These are phyloP conservation scores for Yamadazyma siamensis DNA, from an alignment of 1,139 yeast species.

Conservation along the genomic window DNA sequence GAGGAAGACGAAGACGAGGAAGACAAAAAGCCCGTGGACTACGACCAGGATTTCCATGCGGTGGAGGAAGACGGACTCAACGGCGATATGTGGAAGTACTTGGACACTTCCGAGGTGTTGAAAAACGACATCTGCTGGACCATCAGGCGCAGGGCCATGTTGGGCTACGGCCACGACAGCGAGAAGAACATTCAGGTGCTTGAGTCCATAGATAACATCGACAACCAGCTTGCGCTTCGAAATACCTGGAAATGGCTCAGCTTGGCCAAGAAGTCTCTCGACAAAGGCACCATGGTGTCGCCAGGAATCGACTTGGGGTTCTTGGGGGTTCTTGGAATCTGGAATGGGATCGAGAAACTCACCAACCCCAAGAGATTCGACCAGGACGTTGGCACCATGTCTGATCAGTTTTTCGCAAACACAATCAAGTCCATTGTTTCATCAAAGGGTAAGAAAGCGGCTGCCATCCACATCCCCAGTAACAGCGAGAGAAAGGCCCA, in stretches of 20 bases:
- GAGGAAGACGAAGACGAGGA: slow-evolving; percentile 16
- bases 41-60: slow-evolving; percentile 27
- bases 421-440: slow-evolving; percentile 44
- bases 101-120: slow-evolving; percentile 38
- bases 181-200: slow-evolving; percentile 60
- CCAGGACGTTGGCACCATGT: slow-evolving; percentile 27
- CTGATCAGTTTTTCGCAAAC: slow-evolving; percentile 43
- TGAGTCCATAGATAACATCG: slow-evolving; percentile 50
- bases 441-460: slow-evolving; percentile 42
- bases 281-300: slow-evolving; percentile 65
- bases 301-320: slow-evolving; percentile 76
- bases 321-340: slow-evolving; percentile 84
- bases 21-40: slow-evolving; percentile 19
- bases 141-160: slow-evolving; percentile 65
- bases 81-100: slow-evolving; percentile 15
- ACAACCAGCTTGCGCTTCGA: slow-evolving; percentile 56
- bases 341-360: slow-evolving; percentile 76
- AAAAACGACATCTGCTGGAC: slow-evolving; percentile 63
- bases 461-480: slow-evolving; percentile 44
- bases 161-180: slow-evolving; percentile 75
- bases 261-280: slow-evolving; percentile 64
- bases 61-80: slow-evolving; percentile 30
- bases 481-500: slow-evolving; percentile 56
- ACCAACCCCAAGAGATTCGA: slow-evolving; percentile 52
- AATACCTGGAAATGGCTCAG: slow-evolving; percentile 91